Conservation (phyloP, 192 early-diverging fungal genomes). For the Backusella parvicylindrica region DNA sequence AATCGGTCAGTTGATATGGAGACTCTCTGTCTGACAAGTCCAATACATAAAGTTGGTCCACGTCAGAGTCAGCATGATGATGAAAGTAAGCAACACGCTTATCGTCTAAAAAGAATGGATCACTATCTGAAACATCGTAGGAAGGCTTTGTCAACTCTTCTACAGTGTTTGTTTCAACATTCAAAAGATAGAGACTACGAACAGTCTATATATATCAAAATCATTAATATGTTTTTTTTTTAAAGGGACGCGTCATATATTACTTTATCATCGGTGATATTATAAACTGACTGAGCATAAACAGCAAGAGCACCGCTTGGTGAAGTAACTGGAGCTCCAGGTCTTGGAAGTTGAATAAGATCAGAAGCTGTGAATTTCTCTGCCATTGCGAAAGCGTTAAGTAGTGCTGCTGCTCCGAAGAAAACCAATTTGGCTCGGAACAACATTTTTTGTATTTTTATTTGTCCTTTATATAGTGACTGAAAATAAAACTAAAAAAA, state of each 20-base stretch:
- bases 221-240: neutral
- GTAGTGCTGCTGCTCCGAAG: neutral
- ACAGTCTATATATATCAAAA: conserved; percentile 42
- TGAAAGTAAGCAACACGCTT: conserved; percentile 42
- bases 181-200: conserved; percentile 49
- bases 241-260: neutral
- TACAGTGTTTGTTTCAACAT: conserved; percentile 38
- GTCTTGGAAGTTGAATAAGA: conserved; percentile 61
- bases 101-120: conserved; percentile 48
- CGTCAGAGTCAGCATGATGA: conserved; percentile 9
- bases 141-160: conserved; percentile 40
- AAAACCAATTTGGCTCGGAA: neutral
- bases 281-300: conserved; percentile 61
- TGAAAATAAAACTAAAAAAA: neutral
- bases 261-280: conserved; percentile 41
- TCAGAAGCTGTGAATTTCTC: conserved; percentile 53
- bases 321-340: conserved; percentile 46
- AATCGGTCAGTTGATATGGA: conserved; percentile 45
- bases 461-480: neutral
- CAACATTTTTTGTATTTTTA: neutral
- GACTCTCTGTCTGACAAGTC: conserved; percentile 20
- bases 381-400: conserved; percentile 16
- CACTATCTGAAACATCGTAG: conserved; percentile 34
- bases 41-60: conserved; percentile 44
- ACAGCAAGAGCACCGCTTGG: conserved; percentile 49